Evolutionary conservation across 345 rosid species (phyloP).

Genomic region (Raphanus sativus): DNA sequence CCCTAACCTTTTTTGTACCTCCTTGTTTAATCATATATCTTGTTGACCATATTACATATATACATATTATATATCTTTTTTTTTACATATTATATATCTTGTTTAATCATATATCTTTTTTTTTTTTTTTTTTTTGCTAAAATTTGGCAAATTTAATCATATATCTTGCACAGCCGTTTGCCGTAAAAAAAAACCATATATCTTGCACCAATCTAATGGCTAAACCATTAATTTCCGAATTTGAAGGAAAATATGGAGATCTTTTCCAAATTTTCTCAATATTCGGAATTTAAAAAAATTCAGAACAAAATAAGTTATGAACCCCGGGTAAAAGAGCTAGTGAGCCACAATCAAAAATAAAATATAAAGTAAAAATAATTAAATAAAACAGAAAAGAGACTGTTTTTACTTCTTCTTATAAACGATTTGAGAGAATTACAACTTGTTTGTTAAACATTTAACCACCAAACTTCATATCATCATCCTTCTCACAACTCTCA

Average conservation of each 20-base stretch:
- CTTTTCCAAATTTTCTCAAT: background rate
- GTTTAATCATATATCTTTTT: no score
- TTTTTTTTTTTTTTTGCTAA: no score
- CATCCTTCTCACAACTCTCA: constrained; percentile 50
- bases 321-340: constrained; percentile 1
- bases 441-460: constrained; percentile 18
- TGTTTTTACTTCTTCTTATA: background rate
- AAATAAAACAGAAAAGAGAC: constrained; percentile 3
- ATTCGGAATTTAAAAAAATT: background rate
- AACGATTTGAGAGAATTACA: constrained; percentile 8
- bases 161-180: no score
- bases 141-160: no score
- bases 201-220: constrained; percentile 1
- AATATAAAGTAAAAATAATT: background rate
- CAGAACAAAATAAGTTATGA: constrained; percentile 9
- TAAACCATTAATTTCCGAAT: background rate
- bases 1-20: background rate
- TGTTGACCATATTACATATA: background rate
- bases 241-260: background rate
- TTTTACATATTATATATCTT: no score
- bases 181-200: no score
- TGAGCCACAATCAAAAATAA: constrained; percentile 11
- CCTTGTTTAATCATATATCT: no score
- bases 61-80: no score
- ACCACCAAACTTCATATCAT: constrained; percentile 51